Evolutionary conservation across 192 early-diverging fungal genomes (phyloP).

Genomic region (Backusella liffmaniae): DNA sequence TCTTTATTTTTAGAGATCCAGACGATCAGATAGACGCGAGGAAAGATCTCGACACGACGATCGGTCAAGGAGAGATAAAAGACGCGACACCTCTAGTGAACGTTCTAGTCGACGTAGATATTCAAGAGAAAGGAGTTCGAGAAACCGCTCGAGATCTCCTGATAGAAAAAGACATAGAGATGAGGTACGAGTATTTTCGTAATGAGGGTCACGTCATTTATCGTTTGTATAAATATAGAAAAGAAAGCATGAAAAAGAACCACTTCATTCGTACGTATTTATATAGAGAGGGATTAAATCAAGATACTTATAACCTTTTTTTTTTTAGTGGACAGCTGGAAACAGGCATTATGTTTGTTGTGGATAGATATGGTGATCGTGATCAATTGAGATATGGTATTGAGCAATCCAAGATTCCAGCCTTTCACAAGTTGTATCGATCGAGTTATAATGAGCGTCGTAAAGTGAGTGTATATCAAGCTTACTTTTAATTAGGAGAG

Average conservation of each 20-base stretch:
- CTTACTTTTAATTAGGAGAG: neutral
- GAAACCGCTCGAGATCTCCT: neutral
- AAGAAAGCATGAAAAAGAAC: neutral
- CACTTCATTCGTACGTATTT: neutral
- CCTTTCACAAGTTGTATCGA: neutral
- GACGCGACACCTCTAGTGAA: neutral
- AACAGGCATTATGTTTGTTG: neutral
- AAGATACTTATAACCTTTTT: neutral
- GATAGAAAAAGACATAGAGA: neutral
- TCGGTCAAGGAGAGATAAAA: neutral
- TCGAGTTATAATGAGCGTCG: neutral
- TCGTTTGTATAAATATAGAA: neutral
- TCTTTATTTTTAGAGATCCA: neutral
- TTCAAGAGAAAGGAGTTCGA: neutral
- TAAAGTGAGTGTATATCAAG: neutral
- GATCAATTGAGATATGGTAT: constrained; percentile 20
- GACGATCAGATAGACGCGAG: neutral
- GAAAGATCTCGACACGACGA: neutral
- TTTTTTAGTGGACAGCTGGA: constrained; percentile 2
- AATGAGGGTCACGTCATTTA: neutral
- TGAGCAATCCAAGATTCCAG: neutral
- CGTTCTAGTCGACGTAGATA: neutral
- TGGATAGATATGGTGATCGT: neutral
- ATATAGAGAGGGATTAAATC: neutral
- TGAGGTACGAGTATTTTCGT: neutral